Base-by-base conservation (phyloP, 352 stramenopile genomes). In the Pelagophyceae sp. region DNA sequence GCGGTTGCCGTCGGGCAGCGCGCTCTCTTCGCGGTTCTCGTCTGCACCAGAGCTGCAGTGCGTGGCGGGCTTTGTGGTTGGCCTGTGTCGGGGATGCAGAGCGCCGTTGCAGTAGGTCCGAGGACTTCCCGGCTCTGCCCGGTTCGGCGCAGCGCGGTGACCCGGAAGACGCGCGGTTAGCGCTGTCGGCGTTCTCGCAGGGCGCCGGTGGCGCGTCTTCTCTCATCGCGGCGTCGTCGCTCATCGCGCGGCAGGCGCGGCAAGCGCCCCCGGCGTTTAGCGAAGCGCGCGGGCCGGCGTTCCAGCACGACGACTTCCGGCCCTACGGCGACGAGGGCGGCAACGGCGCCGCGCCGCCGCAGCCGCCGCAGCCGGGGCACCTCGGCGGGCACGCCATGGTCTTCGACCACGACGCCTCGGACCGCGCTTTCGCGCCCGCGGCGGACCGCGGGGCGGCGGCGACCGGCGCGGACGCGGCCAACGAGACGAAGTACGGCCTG, bases 401-500 rank as follows among this genome's bases (percentile, higher is more conserved):
- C 58, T 67, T n/a, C 23, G 58, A 67, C 23, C 58, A 67, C 5
- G 11, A 67, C 5, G 5, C 58, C 23, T 11, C 11, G 23, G 58
- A 27, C 58, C 11, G 58, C 58, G 58, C 23, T 11, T 31, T 31
- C 58, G 15, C 58, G 58, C 27, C 29, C 58, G 11, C 15, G 29
- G 11, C 15, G 58, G 15, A 35, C 15, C 11, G 23, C 58, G 58
- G 58, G 58, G 23, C 23, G 23, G 58, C 58, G 58, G 23, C 58
- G 58, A n/a, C 15, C 58, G 23, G 23, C 58, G 58, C 11, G 11
- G 58, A 72, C 35, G 64, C 64, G 64, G 64, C 20, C 1, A 74
- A 74, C 3, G 17, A 74, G 31, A 74, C 67, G 17, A 74, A 89
- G 45, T 94, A 87, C 84, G 90, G 90, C 60, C 83, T 95, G 38